Conservation (phyloP, 169 alveolate species). For the Blepharisma undulans region DNA sequence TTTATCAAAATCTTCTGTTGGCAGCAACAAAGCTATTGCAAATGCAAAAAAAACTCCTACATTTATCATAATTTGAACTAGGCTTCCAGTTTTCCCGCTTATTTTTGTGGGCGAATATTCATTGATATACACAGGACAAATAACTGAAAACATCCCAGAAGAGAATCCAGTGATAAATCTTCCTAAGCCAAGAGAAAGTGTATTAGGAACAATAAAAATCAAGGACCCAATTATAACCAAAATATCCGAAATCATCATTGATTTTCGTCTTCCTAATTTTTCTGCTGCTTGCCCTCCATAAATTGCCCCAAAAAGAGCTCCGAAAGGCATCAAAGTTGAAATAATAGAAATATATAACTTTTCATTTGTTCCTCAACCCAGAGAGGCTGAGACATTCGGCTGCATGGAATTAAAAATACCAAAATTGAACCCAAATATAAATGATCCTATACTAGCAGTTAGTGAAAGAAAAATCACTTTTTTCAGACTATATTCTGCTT, state of each 20-base stretch:
- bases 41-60: not conserved
- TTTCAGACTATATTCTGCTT: not conserved
- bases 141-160: not conserved
- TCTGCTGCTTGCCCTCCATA: not conserved
- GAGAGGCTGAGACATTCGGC: not conserved
- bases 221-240: not conserved
- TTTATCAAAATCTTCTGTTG: not conserved
- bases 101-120: not conserved
- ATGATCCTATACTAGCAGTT: conserved; percentile 29
- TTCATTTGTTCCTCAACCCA: conserved; percentile 14
- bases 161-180: conserved; percentile 25
- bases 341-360: not conserved
- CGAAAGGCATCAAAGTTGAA: conserved; percentile 9
- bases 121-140: not conserved
- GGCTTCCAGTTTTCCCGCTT: not conserved
- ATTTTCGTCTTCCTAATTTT: conserved; percentile 28
- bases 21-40: not conserved
- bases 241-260: not conserved
- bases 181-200: conserved; percentile 24
- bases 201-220: not conserved
- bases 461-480: not conserved
- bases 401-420: conserved; percentile 25
- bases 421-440: conserved; percentile 10
- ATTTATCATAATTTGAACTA: not conserved
- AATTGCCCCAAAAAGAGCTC: conserved; percentile 24